Conservation (phyloP, 176 grass and related monocot genomes). For the Puya raimondii region DNA sequence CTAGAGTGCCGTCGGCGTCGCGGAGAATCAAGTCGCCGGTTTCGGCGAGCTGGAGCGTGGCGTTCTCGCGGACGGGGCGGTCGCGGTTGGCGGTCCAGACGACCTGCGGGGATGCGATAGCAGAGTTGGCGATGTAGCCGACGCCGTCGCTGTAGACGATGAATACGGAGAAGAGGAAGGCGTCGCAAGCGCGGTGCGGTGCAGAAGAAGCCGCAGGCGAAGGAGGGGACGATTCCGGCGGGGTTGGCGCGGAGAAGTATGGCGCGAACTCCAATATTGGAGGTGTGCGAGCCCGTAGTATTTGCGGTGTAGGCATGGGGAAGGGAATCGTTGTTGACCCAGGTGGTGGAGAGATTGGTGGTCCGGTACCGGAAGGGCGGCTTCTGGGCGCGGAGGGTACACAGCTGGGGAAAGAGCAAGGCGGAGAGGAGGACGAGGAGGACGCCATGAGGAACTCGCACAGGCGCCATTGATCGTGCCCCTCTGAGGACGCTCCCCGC, state of each 20-base stretch:
- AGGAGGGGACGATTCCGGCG: slow-evolving; percentile 25
- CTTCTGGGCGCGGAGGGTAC: slow-evolving; percentile 15
- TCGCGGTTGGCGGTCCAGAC: slow-evolving; percentile 50
- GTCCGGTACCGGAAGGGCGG: slow-evolving; percentile 15
- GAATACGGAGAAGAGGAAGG: slow-evolving; percentile 43
- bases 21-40: slow-evolving; percentile 39
- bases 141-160: slow-evolving; percentile 18
- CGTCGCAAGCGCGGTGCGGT: slow-evolving; percentile 23
- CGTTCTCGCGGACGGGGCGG: slow-evolving; percentile 33
- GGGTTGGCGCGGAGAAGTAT: slow-evolving; percentile 41
- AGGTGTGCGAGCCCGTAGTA: background rate
- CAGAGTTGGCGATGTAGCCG: background rate
- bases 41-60: slow-evolving; percentile 24
- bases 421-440: background rate
- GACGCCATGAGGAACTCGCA: too few relatives aligned
- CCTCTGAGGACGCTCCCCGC: too few relatives aligned
- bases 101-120: slow-evolving; percentile 12
- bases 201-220: slow-evolving; percentile 44
- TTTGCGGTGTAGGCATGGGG: slow-evolving; percentile 6
- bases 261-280: slow-evolving; percentile 12
- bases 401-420: slow-evolving; percentile 28
- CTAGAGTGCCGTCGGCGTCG: slow-evolving; percentile 25
- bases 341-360: slow-evolving; percentile 28
- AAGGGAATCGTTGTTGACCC: slow-evolving; percentile 36
- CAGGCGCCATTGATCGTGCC: too few relatives aligned